These are phyloP conservation scores for Pholiota adiposa DNA, from an alignment of 1,284 basidiomycete species.

Conservation along the genomic window DNA sequence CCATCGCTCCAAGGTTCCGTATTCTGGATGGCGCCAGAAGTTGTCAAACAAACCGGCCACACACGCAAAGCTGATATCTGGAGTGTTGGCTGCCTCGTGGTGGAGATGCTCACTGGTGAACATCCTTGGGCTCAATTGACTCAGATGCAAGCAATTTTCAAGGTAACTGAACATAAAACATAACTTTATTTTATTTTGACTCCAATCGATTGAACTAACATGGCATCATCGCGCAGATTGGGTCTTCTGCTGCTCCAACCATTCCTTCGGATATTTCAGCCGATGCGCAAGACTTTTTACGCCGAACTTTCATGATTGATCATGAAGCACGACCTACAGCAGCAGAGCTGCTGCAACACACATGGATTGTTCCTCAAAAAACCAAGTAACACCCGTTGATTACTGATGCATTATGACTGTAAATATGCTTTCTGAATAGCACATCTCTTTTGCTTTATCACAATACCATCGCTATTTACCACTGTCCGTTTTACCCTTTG, in stretches of 20 bases:
- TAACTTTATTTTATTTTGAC: constrained; percentile 36
- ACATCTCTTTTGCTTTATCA: not conserved
- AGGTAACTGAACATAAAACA: constrained; percentile 53
- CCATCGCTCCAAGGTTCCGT: constrained; percentile 96
- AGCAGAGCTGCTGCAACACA: constrained; percentile 72
- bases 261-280: constrained; percentile 88
- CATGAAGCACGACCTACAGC: constrained; percentile 85
- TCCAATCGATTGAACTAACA: constrained; percentile 33
- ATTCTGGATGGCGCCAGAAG: constrained; percentile 99
- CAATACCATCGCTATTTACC: not conserved
- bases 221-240: constrained; percentile 65
- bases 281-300: constrained; percentile 86
- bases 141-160: constrained; percentile 99
- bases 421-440: not conserved
- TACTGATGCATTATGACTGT: not conserved
- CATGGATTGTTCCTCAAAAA: constrained; percentile 64
- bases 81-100: constrained; percentile 96
- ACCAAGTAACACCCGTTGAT: not conserved
- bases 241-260: constrained; percentile 80
- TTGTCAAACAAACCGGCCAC: constrained; percentile 94
- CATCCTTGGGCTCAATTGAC: constrained; percentile 97
- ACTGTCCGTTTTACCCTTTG: not conserved
- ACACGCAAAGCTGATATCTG: constrained; percentile 98
- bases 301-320: constrained; percentile 85
- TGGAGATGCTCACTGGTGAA: constrained; percentile 98